These are phyloP conservation scores for Mucor saturninus DNA, from an alignment of 371 early-diverging fungal genomes.

Conservation along the genomic window DNA sequence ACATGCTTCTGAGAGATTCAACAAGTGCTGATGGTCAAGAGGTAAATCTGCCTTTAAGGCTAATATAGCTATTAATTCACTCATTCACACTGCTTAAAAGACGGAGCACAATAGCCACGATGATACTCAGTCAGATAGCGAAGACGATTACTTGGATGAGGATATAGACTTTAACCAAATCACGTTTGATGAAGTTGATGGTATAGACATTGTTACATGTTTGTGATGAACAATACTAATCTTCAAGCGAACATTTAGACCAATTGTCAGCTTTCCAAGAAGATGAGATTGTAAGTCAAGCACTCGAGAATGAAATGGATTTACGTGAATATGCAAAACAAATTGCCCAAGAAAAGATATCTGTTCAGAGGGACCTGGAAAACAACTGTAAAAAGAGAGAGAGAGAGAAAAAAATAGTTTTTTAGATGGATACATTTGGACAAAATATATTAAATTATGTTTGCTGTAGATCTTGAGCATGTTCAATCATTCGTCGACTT, in stretches of 20 bases:
- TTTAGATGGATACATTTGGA: neutral
- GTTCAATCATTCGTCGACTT: conserved; percentile 71
- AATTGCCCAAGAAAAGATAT: conserved; percentile 73
- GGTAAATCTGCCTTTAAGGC: neutral
- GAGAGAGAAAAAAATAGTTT: too few relatives aligned
- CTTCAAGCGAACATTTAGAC: conserved; percentile 33
- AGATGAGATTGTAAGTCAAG: conserved; percentile 80
- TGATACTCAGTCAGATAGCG: neutral
- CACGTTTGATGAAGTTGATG: conserved; percentile 62
- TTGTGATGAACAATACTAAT: neutral
- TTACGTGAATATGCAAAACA: conserved; percentile 84
- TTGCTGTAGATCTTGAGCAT: conserved; percentile 66
- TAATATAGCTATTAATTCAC: neutral
- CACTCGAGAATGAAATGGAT: conserved; percentile 84
- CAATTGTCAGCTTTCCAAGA: conserved; percentile 73
- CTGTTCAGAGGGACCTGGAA: conserved; percentile 59
- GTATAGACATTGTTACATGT: conserved; percentile 22
- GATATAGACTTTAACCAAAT: conserved; percentile 49
- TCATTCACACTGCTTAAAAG: neutral
- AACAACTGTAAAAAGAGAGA: neutral
- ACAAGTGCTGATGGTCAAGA: conserved; percentile 1
- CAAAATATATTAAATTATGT: neutral
- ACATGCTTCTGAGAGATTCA: conserved; percentile 32
- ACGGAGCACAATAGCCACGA: neutral
- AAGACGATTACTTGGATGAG: conserved; percentile 29